These are phyloP conservation scores for Lichtheimia corymbifera DNA, from an alignment of 371 early-diverging fungal genomes.

Conservation along the genomic window DNA sequence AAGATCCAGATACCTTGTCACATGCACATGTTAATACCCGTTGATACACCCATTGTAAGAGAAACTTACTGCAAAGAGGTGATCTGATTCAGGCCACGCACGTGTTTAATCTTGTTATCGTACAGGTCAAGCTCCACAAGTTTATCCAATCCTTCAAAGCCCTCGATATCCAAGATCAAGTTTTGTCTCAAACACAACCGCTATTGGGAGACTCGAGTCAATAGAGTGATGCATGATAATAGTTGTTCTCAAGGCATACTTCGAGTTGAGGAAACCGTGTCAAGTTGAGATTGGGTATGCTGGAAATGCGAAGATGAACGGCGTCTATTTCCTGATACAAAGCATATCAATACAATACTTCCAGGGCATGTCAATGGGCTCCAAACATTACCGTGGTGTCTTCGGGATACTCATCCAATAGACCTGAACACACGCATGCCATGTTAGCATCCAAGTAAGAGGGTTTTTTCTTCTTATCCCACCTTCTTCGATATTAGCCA, in stretches of 20 bases:
- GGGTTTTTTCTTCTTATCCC: neutral
- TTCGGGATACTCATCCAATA: conserved; percentile 42
- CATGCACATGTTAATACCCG: neutral
- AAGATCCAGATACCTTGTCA: conserved; percentile 75
- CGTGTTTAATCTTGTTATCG: conserved; percentile 87
- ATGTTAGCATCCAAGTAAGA: neutral
- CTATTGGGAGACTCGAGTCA: conserved; percentile 33
- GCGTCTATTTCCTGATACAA: conserved; percentile 73
- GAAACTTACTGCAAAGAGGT: conserved; percentile 61
- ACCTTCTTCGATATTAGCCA: conserved; percentile 8
- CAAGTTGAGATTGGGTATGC: conserved; percentile 61
- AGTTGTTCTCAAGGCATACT: conserved; percentile 37
- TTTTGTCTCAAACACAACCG: conserved; percentile 89
- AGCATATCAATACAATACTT: neutral
- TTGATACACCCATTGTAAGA: neutral
- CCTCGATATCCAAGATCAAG: conserved; percentile 74
- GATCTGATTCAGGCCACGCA: conserved; percentile 69
- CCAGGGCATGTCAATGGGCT: neutral
- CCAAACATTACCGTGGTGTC: conserved; percentile 30
- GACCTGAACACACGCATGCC: conserved; percentile 15
- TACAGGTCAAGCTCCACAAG: conserved; percentile 90
- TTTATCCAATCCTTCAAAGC: conserved; percentile 66
- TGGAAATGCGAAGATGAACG: conserved; percentile 73
- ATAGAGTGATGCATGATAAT: neutral
- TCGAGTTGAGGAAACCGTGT: conserved; percentile 70